These are phyloP conservation scores for Lactarius deliciosus DNA, from an alignment of 768 basidiomycete species.

Conservation along the genomic window DNA sequence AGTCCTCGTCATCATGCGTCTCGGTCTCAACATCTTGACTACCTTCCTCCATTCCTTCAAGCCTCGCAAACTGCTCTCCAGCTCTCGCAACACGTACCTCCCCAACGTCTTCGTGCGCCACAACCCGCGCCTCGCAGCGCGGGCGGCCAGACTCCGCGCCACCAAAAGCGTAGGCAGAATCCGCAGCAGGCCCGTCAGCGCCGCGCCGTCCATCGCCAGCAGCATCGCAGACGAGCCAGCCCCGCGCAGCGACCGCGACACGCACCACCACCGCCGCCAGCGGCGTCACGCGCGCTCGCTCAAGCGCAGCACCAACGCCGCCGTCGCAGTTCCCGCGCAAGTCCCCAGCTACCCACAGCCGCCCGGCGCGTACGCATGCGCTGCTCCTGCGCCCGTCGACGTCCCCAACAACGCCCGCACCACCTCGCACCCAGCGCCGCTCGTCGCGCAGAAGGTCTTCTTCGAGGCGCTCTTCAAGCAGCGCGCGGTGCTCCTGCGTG, in stretches of 20 bases:
- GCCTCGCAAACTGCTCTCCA: constrained; percentile 14
- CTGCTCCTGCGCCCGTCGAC: background rate
- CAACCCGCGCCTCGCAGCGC: constrained; percentile 16
- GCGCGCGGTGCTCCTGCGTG: constrained; percentile 1
- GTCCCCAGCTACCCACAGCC: background rate
- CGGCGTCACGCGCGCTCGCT: background rate
- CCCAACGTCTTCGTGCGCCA: constrained; percentile 19
- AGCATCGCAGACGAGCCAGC: background rate
- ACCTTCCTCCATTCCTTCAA: constrained; percentile 10
- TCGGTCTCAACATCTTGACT: constrained; percentile 13
- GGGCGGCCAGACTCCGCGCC: constrained; percentile 16
- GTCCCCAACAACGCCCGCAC: background rate
- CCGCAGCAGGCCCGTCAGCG: background rate
- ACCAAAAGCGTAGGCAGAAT: constrained; percentile 9
- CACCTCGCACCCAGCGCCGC: background rate
- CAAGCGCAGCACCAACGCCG: constrained; percentile 5
- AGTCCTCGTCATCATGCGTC: constrained; percentile 8
- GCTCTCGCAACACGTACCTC: constrained; percentile 14
- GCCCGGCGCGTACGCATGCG: constrained; percentile 8
- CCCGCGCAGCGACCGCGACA: too few species aligned
- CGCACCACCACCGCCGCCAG: background rate
- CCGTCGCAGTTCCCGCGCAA: background rate
- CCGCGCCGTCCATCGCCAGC: background rate
- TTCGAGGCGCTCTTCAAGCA: constrained; percentile 12
- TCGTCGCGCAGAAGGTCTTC: constrained; percentile 11